Evolutionary conservation across 1,284 basidiomycete genomes (phyloP).

Genomic region (Naganishia sp.): DNA sequence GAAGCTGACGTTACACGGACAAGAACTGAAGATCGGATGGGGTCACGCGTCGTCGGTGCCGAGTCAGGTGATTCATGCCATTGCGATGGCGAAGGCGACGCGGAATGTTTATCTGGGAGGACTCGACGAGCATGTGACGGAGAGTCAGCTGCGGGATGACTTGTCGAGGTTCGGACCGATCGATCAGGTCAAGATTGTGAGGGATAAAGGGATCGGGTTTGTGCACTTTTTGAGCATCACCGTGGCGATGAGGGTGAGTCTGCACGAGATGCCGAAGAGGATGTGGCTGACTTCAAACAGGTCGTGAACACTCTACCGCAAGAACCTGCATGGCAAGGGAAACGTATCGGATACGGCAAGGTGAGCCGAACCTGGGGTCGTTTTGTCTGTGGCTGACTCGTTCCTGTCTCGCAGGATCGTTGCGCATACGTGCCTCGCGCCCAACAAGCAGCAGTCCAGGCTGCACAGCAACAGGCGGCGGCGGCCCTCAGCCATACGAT

Average conservation of each 20-base stretch:
- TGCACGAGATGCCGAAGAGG: not conserved
- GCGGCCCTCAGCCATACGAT: conserved; percentile 52
- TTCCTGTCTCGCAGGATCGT: conserved; percentile 58
- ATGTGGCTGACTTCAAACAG: conserved; percentile 53
- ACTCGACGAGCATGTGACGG: conserved; percentile 80
- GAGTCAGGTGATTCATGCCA: conserved; percentile 76
- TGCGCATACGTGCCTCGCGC: conserved; percentile 73
- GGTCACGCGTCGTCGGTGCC: conserved; percentile 87
- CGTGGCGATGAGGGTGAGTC: conserved; percentile 79
- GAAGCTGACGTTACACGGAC: conserved; percentile 83
- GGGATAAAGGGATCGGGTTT: conserved; percentile 96
- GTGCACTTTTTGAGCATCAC: conserved; percentile 93
- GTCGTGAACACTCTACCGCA: conserved; percentile 85
- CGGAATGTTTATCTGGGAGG: conserved; percentile 92
- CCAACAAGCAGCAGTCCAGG: conserved; percentile 55
- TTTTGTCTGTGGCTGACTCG: not conserved
- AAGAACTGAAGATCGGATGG: conserved; percentile 95
- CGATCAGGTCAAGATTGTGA: conserved; percentile 95
- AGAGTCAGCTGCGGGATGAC: conserved; percentile 85
- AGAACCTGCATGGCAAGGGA: conserved; percentile 87
- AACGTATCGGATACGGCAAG: conserved; percentile 92
- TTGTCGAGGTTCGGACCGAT: conserved; percentile 84
- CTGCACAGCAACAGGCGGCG: conserved; percentile 61
- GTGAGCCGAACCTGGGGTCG: conserved; percentile 43
- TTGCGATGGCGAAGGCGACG: conserved; percentile 84